Evolutionary conservation across 257 asterid species (phyloP).

Genomic region (Solanum medicagineum): DNA sequence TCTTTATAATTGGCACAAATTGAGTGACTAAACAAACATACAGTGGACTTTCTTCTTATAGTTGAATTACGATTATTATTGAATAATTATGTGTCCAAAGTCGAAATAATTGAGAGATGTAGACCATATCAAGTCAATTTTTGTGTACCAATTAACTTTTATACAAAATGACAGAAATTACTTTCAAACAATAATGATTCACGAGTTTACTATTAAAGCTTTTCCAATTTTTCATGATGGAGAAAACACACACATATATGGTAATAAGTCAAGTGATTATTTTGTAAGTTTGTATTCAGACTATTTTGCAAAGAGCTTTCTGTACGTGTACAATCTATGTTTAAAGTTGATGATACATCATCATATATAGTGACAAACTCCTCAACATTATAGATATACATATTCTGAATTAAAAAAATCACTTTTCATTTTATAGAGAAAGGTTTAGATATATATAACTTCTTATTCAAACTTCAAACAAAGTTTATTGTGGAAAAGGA

Average conservation of each 20-base stretch:
- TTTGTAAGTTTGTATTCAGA: background rate
- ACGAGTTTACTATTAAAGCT: background rate
- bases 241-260: background rate
- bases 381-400: background rate
- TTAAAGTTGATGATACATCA: background rate
- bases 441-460: background rate
- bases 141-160: background rate
- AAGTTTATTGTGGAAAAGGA: background rate
- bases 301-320: background rate
- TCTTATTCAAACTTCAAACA: background rate
- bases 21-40: background rate
- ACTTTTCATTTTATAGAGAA: too few relatives aligned
- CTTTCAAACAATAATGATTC: background rate
- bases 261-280: background rate
- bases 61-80: background rate
- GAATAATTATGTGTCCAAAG: background rate
- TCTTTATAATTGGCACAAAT: background rate
- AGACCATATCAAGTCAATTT: background rate
- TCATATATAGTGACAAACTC: background rate
- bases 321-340: background rate
- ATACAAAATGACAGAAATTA: background rate
- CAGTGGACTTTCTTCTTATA: background rate
- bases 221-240: background rate
- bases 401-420: background rate
- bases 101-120: background rate